Percentiles rank a stretch among this genome's conserved stretches.
phyloP scores from a whole-genome alignment of 768 basidiomycete species.

The Boletus patriciae region DNA sequence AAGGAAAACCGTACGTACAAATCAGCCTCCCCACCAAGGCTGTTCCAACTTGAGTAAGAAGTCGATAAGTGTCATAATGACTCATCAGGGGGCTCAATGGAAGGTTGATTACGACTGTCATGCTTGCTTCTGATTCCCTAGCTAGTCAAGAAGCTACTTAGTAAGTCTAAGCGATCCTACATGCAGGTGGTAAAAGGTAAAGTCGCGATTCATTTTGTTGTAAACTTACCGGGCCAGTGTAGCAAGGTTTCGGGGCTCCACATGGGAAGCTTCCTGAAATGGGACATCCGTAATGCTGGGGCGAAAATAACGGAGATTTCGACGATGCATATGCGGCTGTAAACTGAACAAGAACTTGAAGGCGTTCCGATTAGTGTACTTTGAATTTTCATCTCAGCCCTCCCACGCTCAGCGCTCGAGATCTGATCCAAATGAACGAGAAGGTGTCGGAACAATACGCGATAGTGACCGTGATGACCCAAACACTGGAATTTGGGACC shows the following conservation, averaged over 20 bases:
- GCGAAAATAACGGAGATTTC: conserved; percentile 28
- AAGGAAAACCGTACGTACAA: conserved; percentile 6
- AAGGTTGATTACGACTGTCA: neutral
- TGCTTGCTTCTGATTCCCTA: conserved; percentile 2
- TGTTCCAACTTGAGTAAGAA: neutral
- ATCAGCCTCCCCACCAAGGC: neutral
- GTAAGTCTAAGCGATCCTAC: neutral
- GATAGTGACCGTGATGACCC: neutral
- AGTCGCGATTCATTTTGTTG: conserved; percentile 2
- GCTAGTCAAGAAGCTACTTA: conserved; percentile 1
- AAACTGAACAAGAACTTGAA: neutral
- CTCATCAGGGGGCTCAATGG: neutral
- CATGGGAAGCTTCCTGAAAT: conserved; percentile 11
- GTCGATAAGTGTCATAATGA: neutral
- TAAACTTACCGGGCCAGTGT: neutral
- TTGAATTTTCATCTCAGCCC: neutral
- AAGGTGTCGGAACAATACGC: neutral
- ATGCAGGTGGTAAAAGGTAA: neutral
- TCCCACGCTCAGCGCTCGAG: conserved; percentile 2
- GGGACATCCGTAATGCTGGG: conserved; percentile 1
- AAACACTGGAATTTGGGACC: too few relatives aligned
- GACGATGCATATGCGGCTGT: neutral
- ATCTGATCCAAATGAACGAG: conserved; percentile 1
- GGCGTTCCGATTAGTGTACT: neutral
- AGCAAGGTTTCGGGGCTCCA: conserved; percentile 7